phyloP scores from a whole-genome alignment of 352 stramenopile species.

The Phytophthora podocarpi region DNA sequence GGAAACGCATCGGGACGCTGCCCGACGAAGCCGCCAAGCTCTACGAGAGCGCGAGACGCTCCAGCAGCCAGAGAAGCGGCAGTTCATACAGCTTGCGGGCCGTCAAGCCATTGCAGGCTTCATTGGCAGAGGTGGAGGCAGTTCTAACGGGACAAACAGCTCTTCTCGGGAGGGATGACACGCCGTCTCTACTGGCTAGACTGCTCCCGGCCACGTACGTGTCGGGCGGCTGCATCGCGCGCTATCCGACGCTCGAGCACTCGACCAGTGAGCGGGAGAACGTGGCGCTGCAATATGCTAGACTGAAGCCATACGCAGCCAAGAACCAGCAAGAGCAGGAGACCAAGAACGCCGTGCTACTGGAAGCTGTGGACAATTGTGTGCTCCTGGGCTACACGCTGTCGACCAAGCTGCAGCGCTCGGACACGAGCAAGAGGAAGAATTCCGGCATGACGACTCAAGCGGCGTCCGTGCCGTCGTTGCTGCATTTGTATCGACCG shows the following conservation, averaged over 20 bases:
- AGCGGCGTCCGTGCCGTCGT: slow-evolving; percentile 50
- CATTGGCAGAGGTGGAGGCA: slow-evolving; percentile 57
- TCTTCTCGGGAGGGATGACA: slow-evolving; percentile 17
- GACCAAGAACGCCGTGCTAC: neutral
- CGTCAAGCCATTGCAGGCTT: slow-evolving; percentile 52
- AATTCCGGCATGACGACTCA: neutral
- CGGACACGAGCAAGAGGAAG: slow-evolving; percentile 47
- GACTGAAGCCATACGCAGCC: slow-evolving; percentile 41
- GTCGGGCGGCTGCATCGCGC: slow-evolving; percentile 42
- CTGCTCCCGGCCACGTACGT: slow-evolving; percentile 54
- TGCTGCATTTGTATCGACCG: slow-evolving; percentile 67
- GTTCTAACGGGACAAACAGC: slow-evolving; percentile 51
- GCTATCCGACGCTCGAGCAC: slow-evolving; percentile 58
- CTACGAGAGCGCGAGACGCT: slow-evolving; percentile 48
- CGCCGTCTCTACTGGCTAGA: slow-evolving; percentile 41
- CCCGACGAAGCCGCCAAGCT: slow-evolving; percentile 62
- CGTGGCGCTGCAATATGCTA: slow-evolving; percentile 57
- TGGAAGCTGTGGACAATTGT: slow-evolving; percentile 47
- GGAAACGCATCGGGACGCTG: slow-evolving; percentile 64
- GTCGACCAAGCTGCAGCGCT: slow-evolving; percentile 60
- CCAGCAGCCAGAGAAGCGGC: neutral
- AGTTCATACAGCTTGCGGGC: slow-evolving; percentile 54
- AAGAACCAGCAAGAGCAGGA: slow-evolving; percentile 14
- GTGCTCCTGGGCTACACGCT: slow-evolving; percentile 72
- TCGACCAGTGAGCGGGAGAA: slow-evolving; percentile 71